Evolutionary conservation across 768 basidiomycete genomes (phyloP).

Genomic region (Erythrobasidium yunnanense): DNA sequence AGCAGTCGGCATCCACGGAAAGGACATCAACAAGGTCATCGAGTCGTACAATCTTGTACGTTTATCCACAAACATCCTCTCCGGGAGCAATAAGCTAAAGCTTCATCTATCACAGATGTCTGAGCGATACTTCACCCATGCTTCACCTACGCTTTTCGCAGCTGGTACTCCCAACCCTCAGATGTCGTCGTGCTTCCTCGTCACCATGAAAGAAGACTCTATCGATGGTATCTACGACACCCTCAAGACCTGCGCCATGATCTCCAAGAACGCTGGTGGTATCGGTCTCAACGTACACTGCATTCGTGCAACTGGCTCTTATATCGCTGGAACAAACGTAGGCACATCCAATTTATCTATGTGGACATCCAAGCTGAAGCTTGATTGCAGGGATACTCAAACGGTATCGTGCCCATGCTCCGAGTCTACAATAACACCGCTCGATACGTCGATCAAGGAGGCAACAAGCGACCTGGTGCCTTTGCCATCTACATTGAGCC

Average conservation of each 20-base stretch:
- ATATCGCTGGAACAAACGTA: constrained; percentile 94
- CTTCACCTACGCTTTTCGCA: constrained; percentile 94
- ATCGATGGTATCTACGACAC: constrained; percentile 99
- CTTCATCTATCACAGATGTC: constrained; percentile 59
- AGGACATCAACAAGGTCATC: constrained; percentile 72
- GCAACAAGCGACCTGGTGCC: constrained; percentile 97
- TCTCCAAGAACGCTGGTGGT: constrained; percentile 97
- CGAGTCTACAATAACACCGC: constrained; percentile 96
- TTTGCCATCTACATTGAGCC: constrained; percentile 98
- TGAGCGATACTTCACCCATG: constrained; percentile 95
- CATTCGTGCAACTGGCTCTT: constrained; percentile 88
- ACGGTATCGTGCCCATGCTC: constrained; percentile 98
- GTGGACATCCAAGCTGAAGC: not conserved
- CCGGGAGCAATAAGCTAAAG: constrained; percentile 48
- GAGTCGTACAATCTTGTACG: constrained; percentile 52
- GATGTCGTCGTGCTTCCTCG: constrained; percentile 87
- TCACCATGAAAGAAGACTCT: constrained; percentile 96
- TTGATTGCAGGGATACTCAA: constrained; percentile 55
- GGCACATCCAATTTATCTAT: constrained; percentile 39
- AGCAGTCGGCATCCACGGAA: constrained; percentile 88
- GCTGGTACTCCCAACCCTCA: constrained; percentile 94
- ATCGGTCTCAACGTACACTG: constrained; percentile 93
- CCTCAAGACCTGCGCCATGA: constrained; percentile 94
- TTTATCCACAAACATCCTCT: not conserved
- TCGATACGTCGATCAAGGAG: constrained; percentile 96